Conservation (phyloP, 2,329 filamentous ascomycete species). For the Didymellaceae sp. region DNA sequence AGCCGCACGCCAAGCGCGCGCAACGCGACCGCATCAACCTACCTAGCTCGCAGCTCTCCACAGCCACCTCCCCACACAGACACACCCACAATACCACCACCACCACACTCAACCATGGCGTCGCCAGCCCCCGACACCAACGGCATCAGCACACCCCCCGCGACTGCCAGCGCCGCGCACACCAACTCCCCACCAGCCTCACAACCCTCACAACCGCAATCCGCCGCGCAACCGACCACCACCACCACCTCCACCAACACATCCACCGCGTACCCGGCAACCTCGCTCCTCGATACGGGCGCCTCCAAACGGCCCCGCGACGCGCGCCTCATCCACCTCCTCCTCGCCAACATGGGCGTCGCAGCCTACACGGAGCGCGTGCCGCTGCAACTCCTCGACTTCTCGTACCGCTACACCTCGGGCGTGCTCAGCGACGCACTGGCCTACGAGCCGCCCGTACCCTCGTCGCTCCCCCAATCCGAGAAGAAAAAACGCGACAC, state of each 20-base stretch:
- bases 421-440: conserved; percentile 70
- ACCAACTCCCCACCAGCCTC: conserved; percentile 44
- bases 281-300: conserved; percentile 44
- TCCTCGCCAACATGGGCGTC: conserved; percentile 79
- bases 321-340: conserved; percentile 77
- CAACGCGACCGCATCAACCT: neutral
- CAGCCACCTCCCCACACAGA: conserved; percentile 4
- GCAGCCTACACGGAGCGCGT: conserved; percentile 82
- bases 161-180: conserved; percentile 36
- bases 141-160: conserved; percentile 49
- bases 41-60: no score
- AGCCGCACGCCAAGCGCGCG: conserved; percentile 22
- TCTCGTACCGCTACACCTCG: conserved; percentile 82
- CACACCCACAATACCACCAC: neutral
- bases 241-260: conserved; percentile 20
- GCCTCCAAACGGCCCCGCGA: conserved; percentile 70
- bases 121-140: conserved; percentile 47
- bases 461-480: conserved; percentile 6
- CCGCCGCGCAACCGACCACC: conserved; percentile 21
- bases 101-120: conserved; percentile 38
- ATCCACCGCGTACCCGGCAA: conserved; percentile 40
- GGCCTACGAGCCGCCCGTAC: conserved; percentile 40
- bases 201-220: conserved; percentile 31
- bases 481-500: conserved; percentile 35
- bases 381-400: conserved; percentile 81